Evolutionary conservation across 1,284 basidiomycete species (phyloP).

Genomic region (Athelia psychrophila): DNA sequence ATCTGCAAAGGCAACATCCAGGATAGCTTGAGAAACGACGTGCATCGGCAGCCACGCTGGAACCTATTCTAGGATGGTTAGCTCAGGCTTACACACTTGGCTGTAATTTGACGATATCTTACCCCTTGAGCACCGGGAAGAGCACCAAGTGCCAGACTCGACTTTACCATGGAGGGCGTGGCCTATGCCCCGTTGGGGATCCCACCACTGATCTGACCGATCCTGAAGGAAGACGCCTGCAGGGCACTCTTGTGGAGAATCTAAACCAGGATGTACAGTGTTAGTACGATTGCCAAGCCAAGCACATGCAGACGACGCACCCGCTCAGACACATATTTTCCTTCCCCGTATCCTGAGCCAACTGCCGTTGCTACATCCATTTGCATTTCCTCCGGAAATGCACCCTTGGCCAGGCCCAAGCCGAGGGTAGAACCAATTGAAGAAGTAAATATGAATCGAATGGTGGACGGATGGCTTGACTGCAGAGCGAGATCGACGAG

Average conservation of each 20-base stretch:
- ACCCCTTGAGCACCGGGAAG: not conserved
- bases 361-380: not conserved
- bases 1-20: slow-evolving; percentile 24
- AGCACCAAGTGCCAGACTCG: slow-evolving; percentile 11
- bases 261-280: slow-evolving; percentile 5
- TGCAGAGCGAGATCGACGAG: slow-evolving; percentile 20
- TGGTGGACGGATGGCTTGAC: slow-evolving; percentile 1
- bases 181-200: slow-evolving; percentile 19
- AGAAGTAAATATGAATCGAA: slow-evolving; percentile 13
- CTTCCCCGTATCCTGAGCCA: slow-evolving; percentile 1
- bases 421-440: slow-evolving; percentile 8
- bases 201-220: slow-evolving; percentile 19
- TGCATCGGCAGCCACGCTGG: not conserved
- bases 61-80: not conserved
- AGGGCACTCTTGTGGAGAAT: slow-evolving; percentile 17
- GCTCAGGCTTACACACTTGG: not conserved
- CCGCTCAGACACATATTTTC: slow-evolving; percentile 1
- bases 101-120: not conserved
- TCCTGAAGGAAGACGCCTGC: slow-evolving; percentile 15
- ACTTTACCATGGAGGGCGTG: slow-evolving; percentile 20
- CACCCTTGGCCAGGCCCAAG: not conserved
- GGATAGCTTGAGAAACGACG: slow-evolving; percentile 23
- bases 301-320: not conserved
- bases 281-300: no score
- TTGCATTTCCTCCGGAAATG: not conserved